Evolutionary conservation across 2,329 filamentous ascomycete genomes (phyloP).

Genomic region (Exophiala oligosperma): DNA sequence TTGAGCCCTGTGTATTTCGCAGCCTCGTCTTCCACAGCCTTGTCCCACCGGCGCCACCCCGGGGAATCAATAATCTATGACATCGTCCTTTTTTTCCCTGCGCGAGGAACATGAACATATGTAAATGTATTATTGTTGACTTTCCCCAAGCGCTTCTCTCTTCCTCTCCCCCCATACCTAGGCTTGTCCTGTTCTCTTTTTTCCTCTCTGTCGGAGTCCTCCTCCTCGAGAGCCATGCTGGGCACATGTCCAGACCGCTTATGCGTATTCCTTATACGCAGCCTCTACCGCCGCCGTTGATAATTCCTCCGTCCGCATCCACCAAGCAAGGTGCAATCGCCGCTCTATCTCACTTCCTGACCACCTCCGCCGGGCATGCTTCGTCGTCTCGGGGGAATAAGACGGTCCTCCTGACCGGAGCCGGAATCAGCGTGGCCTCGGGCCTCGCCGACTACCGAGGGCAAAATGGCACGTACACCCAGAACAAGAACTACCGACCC

Average conservation of each 20-base stretch:
- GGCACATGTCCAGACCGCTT: slow-evolving; percentile 66
- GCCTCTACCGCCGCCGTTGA: slow-evolving; percentile 71
- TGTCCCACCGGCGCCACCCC: background rate
- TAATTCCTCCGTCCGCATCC: slow-evolving; percentile 71
- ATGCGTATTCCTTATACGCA: slow-evolving; percentile 91
- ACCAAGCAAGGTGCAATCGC: slow-evolving; percentile 71
- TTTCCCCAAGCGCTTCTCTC: background rate
- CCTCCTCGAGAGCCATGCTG: slow-evolving; percentile 32
- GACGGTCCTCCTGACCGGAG: slow-evolving; percentile 72
- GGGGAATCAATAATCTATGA: slow-evolving; percentile 5
- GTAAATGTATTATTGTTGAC: too few species aligned
- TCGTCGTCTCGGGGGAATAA: slow-evolving; percentile 13
- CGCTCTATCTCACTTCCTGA: slow-evolving; percentile 76
- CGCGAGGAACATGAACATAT: background rate
- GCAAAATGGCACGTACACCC: slow-evolving; percentile 82
- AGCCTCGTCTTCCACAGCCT: background rate
- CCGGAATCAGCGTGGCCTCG: slow-evolving; percentile 89
- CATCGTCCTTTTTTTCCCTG: slow-evolving; percentile 3
- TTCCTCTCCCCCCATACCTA: background rate
- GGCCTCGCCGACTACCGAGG: slow-evolving; percentile 93
- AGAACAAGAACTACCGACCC: slow-evolving; percentile 86
- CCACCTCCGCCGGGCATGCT: slow-evolving; percentile 44
- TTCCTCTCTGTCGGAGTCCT: background rate
- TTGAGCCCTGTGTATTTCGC: background rate
- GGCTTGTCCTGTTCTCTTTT: background rate